A percentile compares a stretch with the other conserved stretches of the same genome.
Evolutionary conservation across 2,329 filamentous ascomycete species (phyloP).

Genomic region (Xylariaceae sp.): DNA sequence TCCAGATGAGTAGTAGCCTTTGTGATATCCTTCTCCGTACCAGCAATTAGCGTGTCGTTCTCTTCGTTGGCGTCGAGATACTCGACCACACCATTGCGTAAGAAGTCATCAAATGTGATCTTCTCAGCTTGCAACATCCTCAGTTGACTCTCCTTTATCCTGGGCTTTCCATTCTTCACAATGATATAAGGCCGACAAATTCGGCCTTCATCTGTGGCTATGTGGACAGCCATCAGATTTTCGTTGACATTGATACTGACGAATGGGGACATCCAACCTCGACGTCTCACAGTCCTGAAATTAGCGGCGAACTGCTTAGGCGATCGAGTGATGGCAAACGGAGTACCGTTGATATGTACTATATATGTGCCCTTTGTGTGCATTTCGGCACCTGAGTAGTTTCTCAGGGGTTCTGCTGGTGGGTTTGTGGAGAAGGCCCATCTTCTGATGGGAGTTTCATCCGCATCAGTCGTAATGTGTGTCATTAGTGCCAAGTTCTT

Average conservation of each 20-base stretch:
- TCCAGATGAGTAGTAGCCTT: slow-evolving; percentile 87
- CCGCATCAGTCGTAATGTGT: slow-evolving; percentile 94
- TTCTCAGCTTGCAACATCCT: slow-evolving; percentile 76
- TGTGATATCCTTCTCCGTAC: slow-evolving; percentile 80
- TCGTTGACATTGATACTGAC: slow-evolving; percentile 92
- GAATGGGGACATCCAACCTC: slow-evolving; percentile 90
- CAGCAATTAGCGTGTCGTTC: slow-evolving; percentile 88
- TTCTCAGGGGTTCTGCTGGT: slow-evolving; percentile 70
- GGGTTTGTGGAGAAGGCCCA: slow-evolving; percentile 83
- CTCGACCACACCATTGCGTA: slow-evolving; percentile 84
- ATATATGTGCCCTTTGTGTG: slow-evolving; percentile 80
- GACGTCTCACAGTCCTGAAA: slow-evolving; percentile 81
- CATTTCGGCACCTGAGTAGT: slow-evolving; percentile 72
- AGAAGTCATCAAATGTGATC: slow-evolving; percentile 88
- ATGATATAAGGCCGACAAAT: slow-evolving; percentile 96
- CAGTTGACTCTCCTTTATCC: slow-evolving; percentile 72
- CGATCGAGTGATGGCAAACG: slow-evolving; percentile 77
- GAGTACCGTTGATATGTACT: slow-evolving; percentile 93
- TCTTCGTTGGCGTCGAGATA: slow-evolving; percentile 98
- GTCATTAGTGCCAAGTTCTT: slow-evolving; percentile 99
- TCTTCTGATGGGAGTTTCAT: slow-evolving; percentile 82
- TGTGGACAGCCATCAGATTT: slow-evolving; percentile 85
- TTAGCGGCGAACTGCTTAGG: slow-evolving; percentile 81
- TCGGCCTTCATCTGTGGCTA: slow-evolving; percentile 93
- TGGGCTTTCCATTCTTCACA: slow-evolving; percentile 80